Evolutionary conservation across 768 basidiomycete species (phyloP), one percentile per base, ranked within the genome.

Genomic region (Amanita brunnescens): DNA sequence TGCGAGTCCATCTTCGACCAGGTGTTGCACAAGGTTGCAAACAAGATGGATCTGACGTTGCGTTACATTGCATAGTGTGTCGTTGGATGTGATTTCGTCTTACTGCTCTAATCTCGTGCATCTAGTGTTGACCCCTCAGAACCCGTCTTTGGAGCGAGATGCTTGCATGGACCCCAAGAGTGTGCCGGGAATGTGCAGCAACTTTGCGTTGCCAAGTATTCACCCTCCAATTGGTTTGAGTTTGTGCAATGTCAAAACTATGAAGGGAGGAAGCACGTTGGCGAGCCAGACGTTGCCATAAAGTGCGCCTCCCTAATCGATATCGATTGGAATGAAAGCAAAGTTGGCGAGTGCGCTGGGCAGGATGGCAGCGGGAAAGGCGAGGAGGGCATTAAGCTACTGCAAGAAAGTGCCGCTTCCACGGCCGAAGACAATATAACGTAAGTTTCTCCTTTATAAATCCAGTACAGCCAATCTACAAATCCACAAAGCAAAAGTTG

Each of bases 141-240:
- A 21, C 67, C 77, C n/a, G 70, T 72, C 43, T 90, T 84, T 61
- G 91, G 91, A 14, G 79, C 87, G 24, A 76, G 69, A 30, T 96
- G 93, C 67, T 75, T 76, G 73, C 92, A 95, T 61, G 92, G 91
- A 14, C 69, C 70, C 4, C 65, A 75, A 47, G 93, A 97, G 66
- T 96, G 93, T 60, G 80, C 80, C 10, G 93, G 89, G 38, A 92
- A 95, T 68, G 80, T 91, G n/a, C 87, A 96, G 53, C 83, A 95
- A 62, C 73, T 96, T 23, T 97, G 94, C 64, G 85, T 76, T 24
- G 71, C 76, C 49, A 80, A 81, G 62, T 73, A 88, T 54, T 69
- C 76, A 21, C 66, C 74, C 20, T 56, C 64, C 14, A 70, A 69
- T 20, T 91, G 88, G 87, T 94, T 90, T 91, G 68, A 78, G 47